These are phyloP conservation scores for Solanum acaule DNA, from an alignment of 257 asterid genomes.

Conservation along the genomic window DNA sequence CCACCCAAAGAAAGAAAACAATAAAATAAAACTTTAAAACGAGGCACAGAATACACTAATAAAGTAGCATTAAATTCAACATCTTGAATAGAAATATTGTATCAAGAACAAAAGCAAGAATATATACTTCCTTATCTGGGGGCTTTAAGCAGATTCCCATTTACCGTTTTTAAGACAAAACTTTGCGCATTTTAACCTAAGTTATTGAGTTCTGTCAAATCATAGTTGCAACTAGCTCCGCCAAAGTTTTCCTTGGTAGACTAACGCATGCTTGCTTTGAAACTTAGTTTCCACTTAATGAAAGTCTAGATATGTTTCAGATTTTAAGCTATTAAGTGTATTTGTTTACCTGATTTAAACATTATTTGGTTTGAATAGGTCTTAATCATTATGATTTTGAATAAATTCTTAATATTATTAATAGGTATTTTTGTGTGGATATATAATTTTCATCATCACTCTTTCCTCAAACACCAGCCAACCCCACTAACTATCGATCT, in stretches of 20 bases:
- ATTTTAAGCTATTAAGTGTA: no score
- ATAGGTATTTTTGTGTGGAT: background rate
- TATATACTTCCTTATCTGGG: slow-evolving; percentile 12
- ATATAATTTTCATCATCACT: background rate
- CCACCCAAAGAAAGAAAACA: background rate
- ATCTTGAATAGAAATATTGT: slow-evolving; percentile 1
- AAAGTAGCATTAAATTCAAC: slow-evolving; percentile 3
- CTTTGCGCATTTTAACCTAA: background rate
- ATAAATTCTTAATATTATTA: background rate
- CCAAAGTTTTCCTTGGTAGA: background rate
- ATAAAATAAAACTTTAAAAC: background rate
- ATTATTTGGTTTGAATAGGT: no score
- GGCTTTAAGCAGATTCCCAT: slow-evolving; percentile 2
- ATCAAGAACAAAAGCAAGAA: slow-evolving; percentile 9
- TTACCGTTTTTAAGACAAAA: background rate
- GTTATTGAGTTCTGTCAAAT: background rate
- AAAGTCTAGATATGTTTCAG: no score
- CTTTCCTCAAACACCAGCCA: no score
- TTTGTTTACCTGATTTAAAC: no score
- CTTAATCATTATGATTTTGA: no score
- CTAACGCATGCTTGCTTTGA: background rate
- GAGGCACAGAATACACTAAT: background rate
- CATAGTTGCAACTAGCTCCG: background rate
- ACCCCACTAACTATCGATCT: background rate
- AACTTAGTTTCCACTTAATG: no score